Conservation (phyloP, 2,329 filamentous ascomycete genomes). For the Colletotrichum sp. region DNA sequence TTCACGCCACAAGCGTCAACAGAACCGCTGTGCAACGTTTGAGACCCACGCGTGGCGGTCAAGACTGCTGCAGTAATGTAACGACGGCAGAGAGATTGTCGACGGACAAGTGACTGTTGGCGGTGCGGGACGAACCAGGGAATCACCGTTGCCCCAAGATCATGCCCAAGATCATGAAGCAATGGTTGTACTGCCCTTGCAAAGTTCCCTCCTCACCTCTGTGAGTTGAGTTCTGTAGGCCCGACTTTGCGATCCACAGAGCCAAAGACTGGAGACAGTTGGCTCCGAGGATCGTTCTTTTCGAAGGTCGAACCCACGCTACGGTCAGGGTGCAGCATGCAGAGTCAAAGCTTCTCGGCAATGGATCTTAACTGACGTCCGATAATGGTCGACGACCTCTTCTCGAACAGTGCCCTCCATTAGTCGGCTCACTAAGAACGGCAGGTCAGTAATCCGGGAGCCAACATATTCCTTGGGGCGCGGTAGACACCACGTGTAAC, state of each 20-base stretch:
- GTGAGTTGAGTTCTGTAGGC: background rate
- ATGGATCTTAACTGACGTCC: background rate
- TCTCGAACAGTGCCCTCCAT: background rate
- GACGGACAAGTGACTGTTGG: background rate
- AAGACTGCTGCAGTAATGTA: conserved; percentile 3
- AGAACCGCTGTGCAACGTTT: background rate
- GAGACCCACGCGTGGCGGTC: conserved; percentile 4
- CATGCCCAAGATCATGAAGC: background rate
- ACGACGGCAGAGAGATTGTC: conserved; percentile 15
- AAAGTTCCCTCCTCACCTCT: background rate
- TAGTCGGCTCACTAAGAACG: background rate
- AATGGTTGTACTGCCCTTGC: background rate
- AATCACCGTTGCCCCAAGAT: background rate
- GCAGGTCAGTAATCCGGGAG: background rate
- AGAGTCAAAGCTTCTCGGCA: conserved; percentile 14
- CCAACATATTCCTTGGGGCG: background rate
- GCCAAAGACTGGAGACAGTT: background rate
- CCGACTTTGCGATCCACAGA: background rate
- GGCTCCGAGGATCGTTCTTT: background rate
- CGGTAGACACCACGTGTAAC: conserved; percentile 5
- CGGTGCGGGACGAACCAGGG: background rate
- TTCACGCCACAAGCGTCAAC: background rate
- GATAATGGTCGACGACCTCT: background rate
- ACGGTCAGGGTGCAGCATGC: conserved; percentile 10
- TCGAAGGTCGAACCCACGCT: background rate